phyloP scores from a whole-genome alignment of 2,329 filamentous ascomycete species.

The Aspergillus viridinutans region DNA sequence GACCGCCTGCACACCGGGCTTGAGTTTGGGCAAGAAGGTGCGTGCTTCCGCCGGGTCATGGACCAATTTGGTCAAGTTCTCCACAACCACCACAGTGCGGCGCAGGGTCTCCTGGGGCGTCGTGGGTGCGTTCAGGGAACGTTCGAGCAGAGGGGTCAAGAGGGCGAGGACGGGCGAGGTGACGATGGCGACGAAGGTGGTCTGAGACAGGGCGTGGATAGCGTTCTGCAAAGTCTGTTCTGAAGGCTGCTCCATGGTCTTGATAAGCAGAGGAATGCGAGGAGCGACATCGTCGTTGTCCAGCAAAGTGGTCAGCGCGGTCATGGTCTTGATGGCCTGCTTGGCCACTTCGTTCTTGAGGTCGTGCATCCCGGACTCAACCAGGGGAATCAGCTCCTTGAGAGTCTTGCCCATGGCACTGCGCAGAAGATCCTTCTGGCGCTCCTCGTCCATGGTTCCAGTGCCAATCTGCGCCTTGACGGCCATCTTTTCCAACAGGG shows the following conservation, averaged over 20 bases:
- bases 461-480: slow-evolving; percentile 86
- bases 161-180: slow-evolving; percentile 93
- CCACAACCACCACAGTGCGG: slow-evolving; percentile 92
- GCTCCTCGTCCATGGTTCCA: slow-evolving; percentile 78
- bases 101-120: slow-evolving; percentile 92
- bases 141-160: slow-evolving; percentile 88
- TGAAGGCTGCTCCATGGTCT: slow-evolving; percentile 92
- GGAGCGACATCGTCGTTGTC: slow-evolving; percentile 96
- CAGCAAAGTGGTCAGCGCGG: slow-evolving; percentile 78
- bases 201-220: slow-evolving; percentile 93
- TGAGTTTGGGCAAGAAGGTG: slow-evolving; percentile 89
- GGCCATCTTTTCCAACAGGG: slow-evolving; percentile 86
- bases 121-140: slow-evolving; percentile 83
- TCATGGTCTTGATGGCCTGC: slow-evolving; percentile 90
- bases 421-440: slow-evolving; percentile 82
- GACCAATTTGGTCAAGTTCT: slow-evolving; percentile 97
- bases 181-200: slow-evolving; percentile 96
- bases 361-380: slow-evolving; percentile 93
- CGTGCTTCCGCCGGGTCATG: slow-evolving; percentile 93
- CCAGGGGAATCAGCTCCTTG: slow-evolving; percentile 81
- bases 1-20: slow-evolving; percentile 87
- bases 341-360: slow-evolving; percentile 81
- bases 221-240: slow-evolving; percentile 86
- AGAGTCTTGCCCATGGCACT: slow-evolving; percentile 79
- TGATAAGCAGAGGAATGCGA: slow-evolving; percentile 84